phyloP scores from a whole-genome alignment of 352 stramenopile genomes.

The Globisporangium okanoganense region DNA sequence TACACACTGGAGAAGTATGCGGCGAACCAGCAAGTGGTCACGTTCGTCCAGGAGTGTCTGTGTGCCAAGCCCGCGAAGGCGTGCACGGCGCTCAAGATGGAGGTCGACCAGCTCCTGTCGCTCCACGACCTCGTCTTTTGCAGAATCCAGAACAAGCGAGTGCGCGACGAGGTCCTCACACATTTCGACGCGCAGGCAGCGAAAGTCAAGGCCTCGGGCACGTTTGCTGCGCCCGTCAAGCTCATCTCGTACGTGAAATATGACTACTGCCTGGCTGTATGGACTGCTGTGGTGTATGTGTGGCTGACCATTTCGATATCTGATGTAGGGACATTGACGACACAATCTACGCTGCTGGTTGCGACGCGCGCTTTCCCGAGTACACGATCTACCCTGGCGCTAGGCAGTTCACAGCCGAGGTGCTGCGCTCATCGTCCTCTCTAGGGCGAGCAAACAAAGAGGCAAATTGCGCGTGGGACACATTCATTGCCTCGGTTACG shows the following conservation, averaged over 20 bases:
- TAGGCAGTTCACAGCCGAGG: constrained; percentile 13
- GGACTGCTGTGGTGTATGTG: background rate
- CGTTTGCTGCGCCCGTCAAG: constrained; percentile 10
- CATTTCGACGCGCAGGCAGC: constrained; percentile 17
- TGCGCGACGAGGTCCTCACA: constrained; percentile 13
- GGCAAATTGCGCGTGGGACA: background rate
- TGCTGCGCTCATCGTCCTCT: background rate
- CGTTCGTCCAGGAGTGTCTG: constrained; percentile 16
- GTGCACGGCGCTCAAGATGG: constrained; percentile 18
- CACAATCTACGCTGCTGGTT: constrained; percentile 11
- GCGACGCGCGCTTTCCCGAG: constrained; percentile 15
- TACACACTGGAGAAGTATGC: constrained; percentile 6
- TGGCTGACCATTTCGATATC: too few relatives aligned
- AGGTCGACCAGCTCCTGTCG: constrained; percentile 15
- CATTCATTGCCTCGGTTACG: background rate
- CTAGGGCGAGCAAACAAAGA: background rate
- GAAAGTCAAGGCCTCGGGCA: background rate
- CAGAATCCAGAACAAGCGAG: constrained; percentile 1
- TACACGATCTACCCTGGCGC: constrained; percentile 18
- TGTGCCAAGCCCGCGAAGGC: constrained; percentile 1
- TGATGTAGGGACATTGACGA: constrained; percentile 15
- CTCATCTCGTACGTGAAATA: constrained; percentile 15
- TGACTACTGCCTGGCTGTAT: background rate
- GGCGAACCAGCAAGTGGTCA: constrained; percentile 6
- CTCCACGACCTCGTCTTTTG: constrained; percentile 17